Base-by-base conservation (phyloP, 371 early-diverging fungal genomes). In the Caulochytrium protostelioides region DNA sequence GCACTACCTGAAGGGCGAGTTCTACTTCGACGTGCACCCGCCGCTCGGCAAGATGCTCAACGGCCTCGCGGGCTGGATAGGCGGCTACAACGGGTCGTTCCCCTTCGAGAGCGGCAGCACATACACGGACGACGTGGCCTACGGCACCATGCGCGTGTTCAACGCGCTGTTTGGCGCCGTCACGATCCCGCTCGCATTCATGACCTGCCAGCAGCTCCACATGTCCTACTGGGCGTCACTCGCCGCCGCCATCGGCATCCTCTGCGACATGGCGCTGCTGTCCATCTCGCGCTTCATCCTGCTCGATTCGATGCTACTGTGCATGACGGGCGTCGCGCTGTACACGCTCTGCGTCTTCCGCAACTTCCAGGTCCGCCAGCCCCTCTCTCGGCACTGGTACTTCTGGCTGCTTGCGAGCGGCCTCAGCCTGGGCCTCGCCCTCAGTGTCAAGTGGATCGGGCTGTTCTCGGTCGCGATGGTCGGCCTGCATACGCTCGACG, bases 11-110 rank as follows among this genome's bases (percentile, higher is more conserved):
- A 82, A 86, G 39, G 70, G 74, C 31, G 76, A 78, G 28, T 99
- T 98, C 50, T 76, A 97, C 54, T 94, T 92, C 54, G 99, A 99
- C 57, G 99, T 98, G 1, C 99, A 99, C 62, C 99, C 99, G 28
- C 99, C 99, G 1, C 69, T 98, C 27, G 99, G 98, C 31, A 99
- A 99, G 58, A 85, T 98, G 66, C 61, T 99, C 18, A 79, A 89
- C 10, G 98, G 85, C 1, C 55, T 98, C 7, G 73, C 90, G 9
- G 98, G 87, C 31, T 55, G 71, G 24, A 32, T 99, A 7, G 81
- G 78, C 19, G 82, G 85, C 2, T 95, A 87, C 47, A 59, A 89
- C 50, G 87, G 86, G 3, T 55, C 69, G 0, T 99, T 91, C 49
- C 64, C 57, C 3, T 99, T 98, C 45, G 75, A 79, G 25, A 87